Base-by-base conservation (phyloP, 345 rosid species). In the Ailanthus altissimus region DNA sequence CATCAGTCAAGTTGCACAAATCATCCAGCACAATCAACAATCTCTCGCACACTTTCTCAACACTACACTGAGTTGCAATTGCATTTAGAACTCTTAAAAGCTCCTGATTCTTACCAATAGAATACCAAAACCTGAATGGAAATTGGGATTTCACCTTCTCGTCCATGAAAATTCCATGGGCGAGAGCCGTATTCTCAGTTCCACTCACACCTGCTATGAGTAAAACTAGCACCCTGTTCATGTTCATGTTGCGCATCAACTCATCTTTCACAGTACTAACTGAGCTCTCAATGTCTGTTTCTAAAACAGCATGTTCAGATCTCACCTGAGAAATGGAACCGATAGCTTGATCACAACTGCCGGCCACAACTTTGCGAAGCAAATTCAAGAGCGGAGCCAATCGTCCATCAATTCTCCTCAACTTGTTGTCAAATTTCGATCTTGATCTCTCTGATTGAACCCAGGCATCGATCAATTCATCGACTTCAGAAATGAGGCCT, bases 191-290 rank as follows among this genome's bases (percentile, higher is more conserved):
- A 20, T 80, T 83, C 11, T 84, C 82, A 6, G 76, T 59, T 18
- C 63, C 77, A 1, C 72, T 75, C 81, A 79, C 78, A 10, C 85
- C 81, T 15, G 81, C 59, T 68, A 85, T 69, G 0, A 79, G 82
- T 25, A 83, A 15, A 61, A 81, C 21, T 5, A 12, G 18, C 4
- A 56, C 14, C 25, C 25, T 12, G 15, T 58, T 23, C 0, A 59
- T 12, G 15, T 58, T 23, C 0, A 58, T 25, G 38, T 32, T 32
- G 38, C 38, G 38, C 0, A 47, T 1, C 11, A 47, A 47, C 14
- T 11, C 14, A 47, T 11, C 11, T 11, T 47, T 47, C 9, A 47
- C 11, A 47, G 50, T 32, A 32, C 2, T 32, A 32, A 32, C 38
- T 32, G 38, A 12, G 11, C 1, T 21, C 57, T 18, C 57, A 16